phyloP scores from a whole-genome alignment of 257 asterid genomes.

The Nicotiana undulata region DNA sequence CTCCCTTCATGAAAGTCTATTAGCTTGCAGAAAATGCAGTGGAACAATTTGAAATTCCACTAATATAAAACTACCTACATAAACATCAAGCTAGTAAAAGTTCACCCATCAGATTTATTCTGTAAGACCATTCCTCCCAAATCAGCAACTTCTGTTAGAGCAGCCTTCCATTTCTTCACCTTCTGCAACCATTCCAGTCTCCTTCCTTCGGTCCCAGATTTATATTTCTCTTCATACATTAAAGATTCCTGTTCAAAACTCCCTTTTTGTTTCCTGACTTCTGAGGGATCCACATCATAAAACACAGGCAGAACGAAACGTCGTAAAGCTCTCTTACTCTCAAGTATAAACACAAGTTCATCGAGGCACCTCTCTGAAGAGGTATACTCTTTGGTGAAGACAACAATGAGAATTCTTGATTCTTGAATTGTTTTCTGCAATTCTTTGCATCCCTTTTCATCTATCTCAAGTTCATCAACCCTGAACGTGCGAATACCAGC shows the following conservation, averaged over 20 bases:
- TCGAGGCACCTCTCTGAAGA: constrained; percentile 16
- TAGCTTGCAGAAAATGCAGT: too few relatives aligned
- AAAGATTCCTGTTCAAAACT: background rate
- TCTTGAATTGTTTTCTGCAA: constrained; percentile 7
- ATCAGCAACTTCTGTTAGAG: constrained; percentile 14
- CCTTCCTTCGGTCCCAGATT: background rate
- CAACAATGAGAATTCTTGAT: constrained; percentile 9
- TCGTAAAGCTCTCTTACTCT: constrained; percentile 2
- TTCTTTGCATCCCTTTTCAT: background rate
- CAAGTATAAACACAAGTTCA: constrained; percentile 8
- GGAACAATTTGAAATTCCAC: background rate
- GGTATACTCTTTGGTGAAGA: constrained; percentile 1
- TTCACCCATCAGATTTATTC: constrained; percentile 13
- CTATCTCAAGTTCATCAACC: constrained; percentile 7
- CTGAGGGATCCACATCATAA: constrained; percentile 15
- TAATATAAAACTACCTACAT: background rate
- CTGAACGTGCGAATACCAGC: constrained; percentile 9
- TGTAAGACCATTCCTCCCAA: constrained; percentile 14
- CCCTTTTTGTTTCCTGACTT: constrained; percentile 6
- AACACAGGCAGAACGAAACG: constrained; percentile 12
- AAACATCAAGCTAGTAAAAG: background rate
- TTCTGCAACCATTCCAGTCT: background rate
- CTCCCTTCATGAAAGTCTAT: too few relatives aligned
- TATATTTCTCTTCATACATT: background rate
- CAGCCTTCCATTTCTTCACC: constrained; percentile 9